phyloP scores from a whole-genome alignment of 768 basidiomycete species.

The Sporobolomyces pararoseus region DNA sequence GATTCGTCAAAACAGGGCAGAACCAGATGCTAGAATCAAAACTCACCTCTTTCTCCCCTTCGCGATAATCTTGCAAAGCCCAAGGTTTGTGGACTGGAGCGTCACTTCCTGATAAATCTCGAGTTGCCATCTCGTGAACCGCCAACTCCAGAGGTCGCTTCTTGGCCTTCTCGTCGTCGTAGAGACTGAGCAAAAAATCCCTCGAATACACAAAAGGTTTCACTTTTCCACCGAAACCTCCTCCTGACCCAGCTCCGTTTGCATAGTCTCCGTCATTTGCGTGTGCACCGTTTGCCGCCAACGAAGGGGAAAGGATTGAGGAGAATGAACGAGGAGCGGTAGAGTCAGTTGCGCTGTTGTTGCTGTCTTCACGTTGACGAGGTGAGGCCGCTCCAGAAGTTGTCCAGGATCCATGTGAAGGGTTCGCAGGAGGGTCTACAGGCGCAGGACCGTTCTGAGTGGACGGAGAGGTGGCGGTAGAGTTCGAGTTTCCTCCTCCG shows the following conservation, averaged over 20 bases:
- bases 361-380: slow-evolving; percentile 11
- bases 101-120: slow-evolving; percentile 8
- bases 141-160: slow-evolving; percentile 39
- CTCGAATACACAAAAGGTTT: slow-evolving; percentile 42
- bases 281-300: neutral
- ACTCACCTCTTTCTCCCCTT: slow-evolving; percentile 42
- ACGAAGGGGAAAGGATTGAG: slow-evolving; percentile 28
- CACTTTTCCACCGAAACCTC: neutral
- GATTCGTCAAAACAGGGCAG: neutral
- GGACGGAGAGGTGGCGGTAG: neutral
- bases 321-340: slow-evolving; percentile 31
- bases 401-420: slow-evolving; percentile 28
- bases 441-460: neutral
- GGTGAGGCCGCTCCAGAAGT: neutral
- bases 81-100: slow-evolving; percentile 23
- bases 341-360: neutral
- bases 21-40: slow-evolving; percentile 9
- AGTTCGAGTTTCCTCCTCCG: neutral
- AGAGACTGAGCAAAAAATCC: slow-evolving; percentile 39
- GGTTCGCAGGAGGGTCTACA: slow-evolving; percentile 26
- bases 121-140: slow-evolving; percentile 31
- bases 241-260: neutral
- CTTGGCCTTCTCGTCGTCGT: slow-evolving; percentile 41
- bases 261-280: slow-evolving; percentile 2
- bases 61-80: slow-evolving; percentile 35